Evolutionary conservation across 768 basidiomycete species (phyloP), one percentile per base, ranked within the genome.

Genomic region (Paxillus rubicundulus): DNA sequence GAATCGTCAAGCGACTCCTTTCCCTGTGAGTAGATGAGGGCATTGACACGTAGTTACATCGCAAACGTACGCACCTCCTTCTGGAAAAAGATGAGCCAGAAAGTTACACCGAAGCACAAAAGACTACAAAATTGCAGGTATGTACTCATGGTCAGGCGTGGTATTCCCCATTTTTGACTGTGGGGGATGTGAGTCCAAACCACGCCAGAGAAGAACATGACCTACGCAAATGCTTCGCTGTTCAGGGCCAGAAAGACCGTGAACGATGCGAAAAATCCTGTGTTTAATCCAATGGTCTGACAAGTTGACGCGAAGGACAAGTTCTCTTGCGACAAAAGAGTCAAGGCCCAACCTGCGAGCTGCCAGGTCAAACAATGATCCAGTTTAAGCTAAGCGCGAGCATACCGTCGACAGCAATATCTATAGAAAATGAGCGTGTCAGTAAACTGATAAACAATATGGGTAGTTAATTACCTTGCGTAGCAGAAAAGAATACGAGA

Each of bases 191-290:
- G 13, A 66, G 53, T 39, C 27, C 16, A 54, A 12, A 33, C 21
- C 20, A 54, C 20, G 44, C 10, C 43, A 18, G 41, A 33, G 32
- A 42, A 43, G 17, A 9, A 32, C 43, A 34, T 3, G 4, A 72
- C 83, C 42, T 62, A 91, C 89, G 85, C 82, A 65, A 99, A 99
- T 21, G 88, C 86, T 61, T 92, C 87, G 58, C 92, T 94, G 66
- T 98, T 99, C 66, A 99, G 84, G 0, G 97, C 97, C 38, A 99
- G 80, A 66, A 98, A 98, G 6, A 98, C 93, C 8, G 97, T 99
- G 66, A 97, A 98, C 2, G 92, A 94, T 28, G 94, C 81, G 64
- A 98, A 95, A 70, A 87, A 98, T 5, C 97, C 97, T 1, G 91
- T 89, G 61, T 96, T 98, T 21, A 99, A 77, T 12, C 97, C 97